Conservation (phyloP, 2,329 filamentous ascomycete genomes). For the Apiospora phragmitis region DNA sequence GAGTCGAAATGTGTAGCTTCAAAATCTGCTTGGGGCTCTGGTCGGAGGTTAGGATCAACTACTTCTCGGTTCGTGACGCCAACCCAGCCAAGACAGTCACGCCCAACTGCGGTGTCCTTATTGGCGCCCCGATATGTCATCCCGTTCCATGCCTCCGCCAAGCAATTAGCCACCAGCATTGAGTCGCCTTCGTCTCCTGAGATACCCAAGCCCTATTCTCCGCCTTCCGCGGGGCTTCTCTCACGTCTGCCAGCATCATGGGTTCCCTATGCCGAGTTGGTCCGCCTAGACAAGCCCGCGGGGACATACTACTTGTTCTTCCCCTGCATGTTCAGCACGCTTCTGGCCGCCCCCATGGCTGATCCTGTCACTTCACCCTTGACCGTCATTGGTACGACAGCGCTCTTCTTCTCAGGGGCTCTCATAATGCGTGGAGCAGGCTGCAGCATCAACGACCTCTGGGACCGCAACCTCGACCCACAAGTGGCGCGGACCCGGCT, state of each 20-base stretch:
- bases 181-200: constrained; percentile 22
- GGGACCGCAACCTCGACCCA: constrained; percentile 85
- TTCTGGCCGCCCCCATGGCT: constrained; percentile 73
- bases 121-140: constrained; percentile 12
- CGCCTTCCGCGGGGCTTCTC: constrained; percentile 71
- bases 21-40: not conserved
- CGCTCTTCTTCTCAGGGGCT: constrained; percentile 74
- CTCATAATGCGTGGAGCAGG: constrained; percentile 85
- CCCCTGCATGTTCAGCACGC: constrained; percentile 81
- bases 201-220: constrained; percentile 51
- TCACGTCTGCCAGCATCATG: constrained; percentile 67
- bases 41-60: not conserved
- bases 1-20: not conserved
- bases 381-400: constrained; percentile 62
- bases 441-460: constrained; percentile 88
- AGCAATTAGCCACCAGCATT: constrained; percentile 17
- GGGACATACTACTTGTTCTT: constrained; percentile 86
- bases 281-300: constrained; percentile 77
- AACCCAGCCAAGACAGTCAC: not conserved
- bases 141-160: constrained; percentile 12
- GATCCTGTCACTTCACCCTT: constrained; percentile 59
- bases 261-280: constrained; percentile 80
- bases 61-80: not conserved
- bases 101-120: not conserved
- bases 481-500: constrained; percentile 74